Evolutionary conservation across 495 filamentous ascomycete species (phyloP), one percentile per base, ranked within the genome.

Genomic region (Chaetomium tenue): DNA sequence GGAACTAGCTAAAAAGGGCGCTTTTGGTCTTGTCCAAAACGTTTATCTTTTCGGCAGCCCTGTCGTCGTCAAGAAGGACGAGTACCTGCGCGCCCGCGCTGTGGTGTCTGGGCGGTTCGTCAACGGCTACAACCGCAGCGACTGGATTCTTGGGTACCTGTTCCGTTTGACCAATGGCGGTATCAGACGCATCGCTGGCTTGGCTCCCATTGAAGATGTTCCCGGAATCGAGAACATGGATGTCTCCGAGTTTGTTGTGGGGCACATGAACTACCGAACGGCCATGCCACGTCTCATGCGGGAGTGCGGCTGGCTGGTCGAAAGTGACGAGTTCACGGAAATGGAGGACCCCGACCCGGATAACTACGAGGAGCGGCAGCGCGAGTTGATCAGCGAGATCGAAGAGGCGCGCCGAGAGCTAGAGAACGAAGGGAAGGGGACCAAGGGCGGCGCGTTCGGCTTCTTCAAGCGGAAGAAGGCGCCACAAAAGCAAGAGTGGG

Each of bases 331-430:
- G 71, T 99, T 99, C 72, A 86, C 88, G 2, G 94, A 99, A 74
- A 98, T 99, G 58, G 93, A 98, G 68, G 95, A 98, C 66, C 92
- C 95, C 2, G 94, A 99, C 70, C 94, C 94, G 4, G 95, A 98
- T 5, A 91, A 94, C 64, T 92, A 98, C 72, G 80, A 85, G 56
- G 86, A 92, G 73, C 83, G 92, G 30, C 94, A 99, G 76, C 83
- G 90, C 42, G 93, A 99, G 74, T 82, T 99, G 54, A 96, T 99
- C 71, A 91, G 87, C 66, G 94, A 99, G 75, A 93, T 99, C 42
- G 94, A 99, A 67, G 92, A 96, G 71, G 95, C 93, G 13, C 84
- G 94, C 22, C 93, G 89, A 67, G 88, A 92, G 68, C 82, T 94
- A 9, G 91, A 96, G 71, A 84, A 84, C 66, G 81, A 83, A 61